These are phyloP conservation scores for Diaporthe destruens DNA, from an alignment of 2,329 filamentous ascomycete species.

Conservation along the genomic window DNA sequence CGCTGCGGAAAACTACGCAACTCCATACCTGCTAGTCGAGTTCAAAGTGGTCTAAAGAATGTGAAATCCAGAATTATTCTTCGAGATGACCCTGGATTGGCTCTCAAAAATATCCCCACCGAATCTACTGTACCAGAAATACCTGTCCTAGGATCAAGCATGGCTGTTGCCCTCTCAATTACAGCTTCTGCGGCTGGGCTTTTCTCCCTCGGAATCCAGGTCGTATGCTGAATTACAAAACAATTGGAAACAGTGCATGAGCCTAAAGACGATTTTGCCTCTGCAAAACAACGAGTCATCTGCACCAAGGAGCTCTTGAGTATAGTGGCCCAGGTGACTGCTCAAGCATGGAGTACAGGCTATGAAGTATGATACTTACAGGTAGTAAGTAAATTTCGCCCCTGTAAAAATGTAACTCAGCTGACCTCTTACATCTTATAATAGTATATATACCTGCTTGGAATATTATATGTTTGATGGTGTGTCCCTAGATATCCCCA, in stretches of 20 bases:
- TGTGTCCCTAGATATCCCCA: too few relatives aligned
- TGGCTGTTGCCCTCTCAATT: constrained; percentile 10
- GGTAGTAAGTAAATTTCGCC: neutral
- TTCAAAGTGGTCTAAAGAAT: too few relatives aligned
- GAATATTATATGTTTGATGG: neutral
- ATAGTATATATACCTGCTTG: constrained; percentile 17
- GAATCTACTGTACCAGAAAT: too few relatives aligned
- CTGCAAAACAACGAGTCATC: neutral
- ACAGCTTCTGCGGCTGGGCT: neutral
- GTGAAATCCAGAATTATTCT: too few relatives aligned
- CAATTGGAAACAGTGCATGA: constrained; percentile 3
- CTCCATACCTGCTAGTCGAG: too few relatives aligned
- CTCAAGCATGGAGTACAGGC: constrained; percentile 2
- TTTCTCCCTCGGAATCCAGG: neutral
- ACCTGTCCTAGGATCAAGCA: neutral
- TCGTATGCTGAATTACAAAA: too few relatives aligned
- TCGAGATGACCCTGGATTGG: too few relatives aligned
- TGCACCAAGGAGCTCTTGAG: neutral
- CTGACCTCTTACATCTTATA: neutral
- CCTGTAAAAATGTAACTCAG: too few relatives aligned
- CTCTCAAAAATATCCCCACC: too few relatives aligned
- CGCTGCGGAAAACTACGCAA: too few relatives aligned
- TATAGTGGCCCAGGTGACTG: neutral
- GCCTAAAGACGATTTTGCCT: constrained; percentile 6
- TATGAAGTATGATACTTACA: constrained; percentile 1